Evolutionary conservation across 148 eudicot species (phyloP).

Genomic region (Dysphania ambrosioides): DNA sequence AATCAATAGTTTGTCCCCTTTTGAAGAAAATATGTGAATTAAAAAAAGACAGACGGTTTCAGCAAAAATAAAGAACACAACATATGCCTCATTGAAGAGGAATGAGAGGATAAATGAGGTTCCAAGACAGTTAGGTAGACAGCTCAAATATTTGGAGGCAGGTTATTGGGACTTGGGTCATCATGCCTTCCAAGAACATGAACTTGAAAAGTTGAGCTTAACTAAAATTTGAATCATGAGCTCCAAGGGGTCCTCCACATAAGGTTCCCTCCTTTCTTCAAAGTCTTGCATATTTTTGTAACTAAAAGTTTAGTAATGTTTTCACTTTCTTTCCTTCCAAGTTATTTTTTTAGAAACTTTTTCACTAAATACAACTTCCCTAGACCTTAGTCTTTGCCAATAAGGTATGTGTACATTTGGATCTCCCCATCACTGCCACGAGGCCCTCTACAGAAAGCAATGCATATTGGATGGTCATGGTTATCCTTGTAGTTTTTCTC

Average conservation of each 20-base stretch:
- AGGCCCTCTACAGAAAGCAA: too few species aligned
- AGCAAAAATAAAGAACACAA: not conserved
- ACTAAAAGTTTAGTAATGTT: not conserved
- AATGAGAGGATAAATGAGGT: not conserved
- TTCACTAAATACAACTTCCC: not conserved
- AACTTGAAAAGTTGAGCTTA: not conserved
- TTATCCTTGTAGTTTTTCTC: not conserved
- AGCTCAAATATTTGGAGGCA: not conserved
- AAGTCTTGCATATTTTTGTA: not conserved
- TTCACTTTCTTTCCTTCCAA: not conserved
- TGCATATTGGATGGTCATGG: not conserved
- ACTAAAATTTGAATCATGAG: not conserved
- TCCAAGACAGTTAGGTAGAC: not conserved
- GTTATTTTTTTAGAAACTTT: not conserved
- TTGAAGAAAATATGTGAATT: not conserved
- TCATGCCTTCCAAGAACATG: not conserved
- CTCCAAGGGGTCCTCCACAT: not conserved
- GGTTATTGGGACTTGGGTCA: too few species aligned
- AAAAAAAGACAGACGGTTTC: not conserved
- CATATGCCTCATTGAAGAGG: not conserved
- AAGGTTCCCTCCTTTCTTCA: not conserved
- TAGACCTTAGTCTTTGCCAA: not conserved
- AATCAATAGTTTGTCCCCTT: not conserved
- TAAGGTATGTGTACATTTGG: too few species aligned
- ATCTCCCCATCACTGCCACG: not conserved